A percentile compares a stretch with the other conserved stretches of the same genome.
Evolutionary conservation across 2,329 filamentous ascomycete species (phyloP).

Genomic region (Helminthosporium solani): DNA sequence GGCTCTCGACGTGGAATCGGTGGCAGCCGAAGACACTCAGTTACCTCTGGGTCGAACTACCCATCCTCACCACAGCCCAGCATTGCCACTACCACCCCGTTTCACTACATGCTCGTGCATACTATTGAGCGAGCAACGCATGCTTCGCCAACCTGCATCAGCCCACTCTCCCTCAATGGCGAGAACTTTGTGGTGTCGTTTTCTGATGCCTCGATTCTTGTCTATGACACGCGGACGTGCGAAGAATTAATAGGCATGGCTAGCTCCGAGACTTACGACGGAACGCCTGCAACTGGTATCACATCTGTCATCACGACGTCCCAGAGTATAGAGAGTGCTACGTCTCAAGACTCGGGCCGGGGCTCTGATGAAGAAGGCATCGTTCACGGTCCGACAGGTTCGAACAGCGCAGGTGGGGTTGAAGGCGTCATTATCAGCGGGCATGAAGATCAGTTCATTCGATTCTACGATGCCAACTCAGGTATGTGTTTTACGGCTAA

Average conservation of each 20-base stretch:
- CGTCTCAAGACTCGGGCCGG: slow-evolving; percentile 58
- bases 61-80: slow-evolving; percentile 87
- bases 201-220: slow-evolving; percentile 82
- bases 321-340: slow-evolving; percentile 69
- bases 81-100: slow-evolving; percentile 79
- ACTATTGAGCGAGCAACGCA: slow-evolving; percentile 71
- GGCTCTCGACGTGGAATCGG: slow-evolving; percentile 67
- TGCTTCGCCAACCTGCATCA: slow-evolving; percentile 86
- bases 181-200: slow-evolving; percentile 93
- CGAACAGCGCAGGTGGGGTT: slow-evolving; percentile 68
- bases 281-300: slow-evolving; percentile 77
- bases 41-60: slow-evolving; percentile 91
- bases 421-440: slow-evolving; percentile 95
- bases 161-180: slow-evolving; percentile 77
- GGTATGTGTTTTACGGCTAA: slow-evolving; percentile 63
- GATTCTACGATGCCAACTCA: slow-evolving; percentile 98
- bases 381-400: slow-evolving; percentile 79
- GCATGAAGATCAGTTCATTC: slow-evolving; percentile 92
- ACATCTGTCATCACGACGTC: slow-evolving; percentile 90
- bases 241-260: slow-evolving; percentile 93
- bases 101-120: slow-evolving; percentile 84
- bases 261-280: slow-evolving; percentile 90
- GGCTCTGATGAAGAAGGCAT: slow-evolving; percentile 70
- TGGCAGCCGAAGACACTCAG: slow-evolving; percentile 83
- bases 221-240: slow-evolving; percentile 89